phyloP scores from a whole-genome alignment of 345 rosid genomes.

The Lagerstroemia speciosa region DNA sequence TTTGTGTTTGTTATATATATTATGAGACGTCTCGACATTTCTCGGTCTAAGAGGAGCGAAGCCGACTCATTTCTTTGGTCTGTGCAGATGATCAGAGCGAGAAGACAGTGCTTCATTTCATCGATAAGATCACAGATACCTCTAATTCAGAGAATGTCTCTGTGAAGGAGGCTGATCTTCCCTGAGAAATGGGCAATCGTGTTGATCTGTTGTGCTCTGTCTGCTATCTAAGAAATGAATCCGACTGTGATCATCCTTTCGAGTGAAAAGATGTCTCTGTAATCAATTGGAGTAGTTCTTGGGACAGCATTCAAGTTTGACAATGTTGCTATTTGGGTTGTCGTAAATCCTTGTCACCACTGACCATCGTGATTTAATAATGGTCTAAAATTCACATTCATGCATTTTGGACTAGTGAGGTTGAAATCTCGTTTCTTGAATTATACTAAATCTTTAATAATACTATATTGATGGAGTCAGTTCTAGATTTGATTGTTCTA shows the following conservation, averaged over 20 bases:
- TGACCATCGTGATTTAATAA: no score
- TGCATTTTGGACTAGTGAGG: no score
- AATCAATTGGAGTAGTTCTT: not conserved
- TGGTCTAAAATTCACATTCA: no score
- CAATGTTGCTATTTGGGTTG: not conserved
- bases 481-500: no score
- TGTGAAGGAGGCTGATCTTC: not conserved
- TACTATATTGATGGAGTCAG: no score
- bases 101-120: not conserved
- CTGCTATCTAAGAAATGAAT: no score
- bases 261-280: not conserved
- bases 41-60: not conserved
- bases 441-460: no score
- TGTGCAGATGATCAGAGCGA: slow-evolving; percentile 9
- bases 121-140: slow-evolving; percentile 2
- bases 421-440: no score
- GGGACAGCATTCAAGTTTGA: not conserved
- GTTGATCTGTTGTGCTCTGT: no score
- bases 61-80: not conserved
- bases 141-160: not conserved
- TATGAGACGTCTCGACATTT: not conserved
- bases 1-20: no score
- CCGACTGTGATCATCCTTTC: no score
- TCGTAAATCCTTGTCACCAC: not conserved
- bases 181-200: no score